Evolutionary conservation across 2,329 filamentous ascomycete species (phyloP).

Genomic region (Beauveria varroae): DNA sequence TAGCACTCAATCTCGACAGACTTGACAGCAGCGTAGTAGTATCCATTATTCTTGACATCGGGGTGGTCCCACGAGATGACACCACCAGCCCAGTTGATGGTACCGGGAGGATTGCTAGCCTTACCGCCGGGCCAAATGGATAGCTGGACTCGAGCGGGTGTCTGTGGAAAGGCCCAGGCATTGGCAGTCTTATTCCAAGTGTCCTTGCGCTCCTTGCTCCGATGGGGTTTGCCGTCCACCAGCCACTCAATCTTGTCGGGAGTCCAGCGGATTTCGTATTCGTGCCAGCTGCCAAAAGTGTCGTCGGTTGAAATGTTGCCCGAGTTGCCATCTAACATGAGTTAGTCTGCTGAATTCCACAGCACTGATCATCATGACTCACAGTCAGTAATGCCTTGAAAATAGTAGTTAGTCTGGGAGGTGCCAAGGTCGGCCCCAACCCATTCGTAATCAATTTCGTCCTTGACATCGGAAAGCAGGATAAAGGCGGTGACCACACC

Average conservation of each 20-base stretch:
- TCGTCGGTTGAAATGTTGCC: constrained; percentile 61
- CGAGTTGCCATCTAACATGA: constrained; percentile 60
- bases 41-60: constrained; percentile 68
- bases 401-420: constrained; percentile 95
- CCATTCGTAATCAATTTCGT: constrained; percentile 97
- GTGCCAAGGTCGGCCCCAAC: constrained; percentile 69
- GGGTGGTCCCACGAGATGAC: constrained; percentile 74
- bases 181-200: constrained; percentile 83
- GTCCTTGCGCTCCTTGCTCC: constrained; percentile 64
- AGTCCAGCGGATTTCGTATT: constrained; percentile 90
- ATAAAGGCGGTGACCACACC: constrained; percentile 99
- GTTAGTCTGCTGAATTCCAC: neutral
- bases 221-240: constrained; percentile 71
- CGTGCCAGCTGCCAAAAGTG: constrained; percentile 73
- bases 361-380: constrained; percentile 29
- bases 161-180: constrained; percentile 84
- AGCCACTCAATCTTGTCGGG: constrained; percentile 81
- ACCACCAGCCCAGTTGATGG: constrained; percentile 87
- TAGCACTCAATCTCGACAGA: constrained; percentile 83
- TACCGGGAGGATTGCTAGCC: constrained; percentile 70
- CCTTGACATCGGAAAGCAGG: constrained; percentile 88
- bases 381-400: constrained; percentile 89
- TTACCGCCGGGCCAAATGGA: constrained; percentile 94
- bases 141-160: constrained; percentile 81
- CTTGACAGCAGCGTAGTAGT: constrained; percentile 78